phyloP scores from a whole-genome alignment of 192 early-diverging fungal genomes.

The Lobosporangium transversale region DNA sequence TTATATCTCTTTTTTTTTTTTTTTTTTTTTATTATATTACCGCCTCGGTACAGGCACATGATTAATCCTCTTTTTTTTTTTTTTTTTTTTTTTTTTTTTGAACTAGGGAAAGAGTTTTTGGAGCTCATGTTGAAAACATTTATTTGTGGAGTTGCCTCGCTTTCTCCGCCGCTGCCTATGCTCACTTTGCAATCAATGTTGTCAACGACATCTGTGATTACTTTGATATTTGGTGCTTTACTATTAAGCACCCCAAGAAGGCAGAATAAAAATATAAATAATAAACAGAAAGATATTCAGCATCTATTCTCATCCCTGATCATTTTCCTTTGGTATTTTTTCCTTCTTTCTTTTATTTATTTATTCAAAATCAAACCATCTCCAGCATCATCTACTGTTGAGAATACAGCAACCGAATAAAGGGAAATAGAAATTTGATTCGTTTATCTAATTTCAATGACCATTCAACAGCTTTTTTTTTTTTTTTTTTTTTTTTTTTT shows the following conservation, averaged over 20 bases:
- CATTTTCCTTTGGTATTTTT: neutral
- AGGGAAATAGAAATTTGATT: neutral
- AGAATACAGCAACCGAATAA: neutral
- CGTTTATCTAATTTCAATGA: neutral
- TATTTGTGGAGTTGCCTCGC: constrained; percentile 66
- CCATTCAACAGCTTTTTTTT: neutral
- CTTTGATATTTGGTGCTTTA: constrained; percentile 83
- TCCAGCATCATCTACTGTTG: no score
- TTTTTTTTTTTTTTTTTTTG: constrained; percentile 16
- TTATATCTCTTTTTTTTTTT: neutral
- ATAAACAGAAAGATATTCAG: neutral
- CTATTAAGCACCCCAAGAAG: constrained; percentile 76
- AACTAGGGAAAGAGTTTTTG: constrained; percentile 58
- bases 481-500: neutral
- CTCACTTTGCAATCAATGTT: constrained; percentile 75
- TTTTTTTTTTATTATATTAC: neutral
- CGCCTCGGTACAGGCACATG: neutral
- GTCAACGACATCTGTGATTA: constrained; percentile 78
- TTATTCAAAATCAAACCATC: no score
- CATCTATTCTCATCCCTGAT: neutral
- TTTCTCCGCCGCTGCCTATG: constrained; percentile 69
- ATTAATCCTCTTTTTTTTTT: constrained; percentile 4
- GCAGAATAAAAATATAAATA: constrained; percentile 22
- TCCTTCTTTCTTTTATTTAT: neutral
- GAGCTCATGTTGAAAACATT: constrained; percentile 60